Evolutionary conservation across 139 green algal species (phyloP), one percentile per base, ranked within the genome.

Genomic region (Auxenochlorella pyrenoidosa): DNA sequence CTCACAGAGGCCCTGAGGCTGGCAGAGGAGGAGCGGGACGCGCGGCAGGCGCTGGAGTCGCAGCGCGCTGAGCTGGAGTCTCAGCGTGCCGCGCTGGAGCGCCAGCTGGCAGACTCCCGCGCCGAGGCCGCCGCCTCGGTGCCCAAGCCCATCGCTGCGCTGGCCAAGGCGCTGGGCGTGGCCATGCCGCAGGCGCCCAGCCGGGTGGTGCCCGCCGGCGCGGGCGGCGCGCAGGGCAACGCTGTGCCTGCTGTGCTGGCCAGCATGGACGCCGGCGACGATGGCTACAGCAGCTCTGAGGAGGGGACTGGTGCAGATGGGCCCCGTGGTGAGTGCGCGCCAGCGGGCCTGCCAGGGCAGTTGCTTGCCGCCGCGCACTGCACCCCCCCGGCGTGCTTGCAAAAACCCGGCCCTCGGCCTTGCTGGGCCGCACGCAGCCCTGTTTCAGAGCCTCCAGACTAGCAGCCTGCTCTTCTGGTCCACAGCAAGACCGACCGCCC

Each of bases 111-210:
- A 1, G 32, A 47, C 1, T 43, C 75, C 6, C 70, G 70, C 34
- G 70, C 70, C 70, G 70, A 76, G 34, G 70, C 70, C 15, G 70
- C 19, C 8, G 70, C 32, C 34, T 76, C 70, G 2, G 70, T 76
- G 34, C 75, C 75, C 75, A 81, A 81, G 75, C 75, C 75, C 43
- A 81, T 81, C 40, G 70, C 34, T 34, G 70, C 70, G 0, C 75
- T 81, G 75, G 43, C 75, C 12, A 63, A 60, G 44, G 75, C 75
- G 2, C 43, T 81, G 34, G 70, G 70, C 15, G 34, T 76, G n/a
- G 47, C 70, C 70, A 76, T 76, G 70, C 70, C 70, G 10, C 13
- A 76, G 34, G 24, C 66, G 30, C 66, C 21, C 15, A 1, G 34
- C 15, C 70, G 70, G 4, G 70, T 44, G 70, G 70, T 47, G 70